Base-by-base conservation (phyloP, 2,329 filamentous ascomycete species). In the Fusarium napiforme region DNA sequence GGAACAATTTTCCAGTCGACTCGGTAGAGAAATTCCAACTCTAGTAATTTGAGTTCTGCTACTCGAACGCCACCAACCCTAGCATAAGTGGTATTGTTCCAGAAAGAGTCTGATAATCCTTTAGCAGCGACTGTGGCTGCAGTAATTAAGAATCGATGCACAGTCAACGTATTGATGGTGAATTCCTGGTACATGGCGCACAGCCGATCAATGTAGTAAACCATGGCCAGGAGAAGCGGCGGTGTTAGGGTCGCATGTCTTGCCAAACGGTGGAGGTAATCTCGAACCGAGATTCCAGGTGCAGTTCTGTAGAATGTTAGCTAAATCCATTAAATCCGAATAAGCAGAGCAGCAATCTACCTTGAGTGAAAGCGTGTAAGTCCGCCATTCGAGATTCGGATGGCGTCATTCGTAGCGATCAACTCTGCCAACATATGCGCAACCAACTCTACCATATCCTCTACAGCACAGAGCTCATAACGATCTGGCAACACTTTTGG, bases 1-100 rank as follows among this genome's bases (percentile, higher is more conserved):
- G 96, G 96, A 7, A 99, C 95, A 75, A 99, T 99, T 78, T 93
- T 93, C 96, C 96, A 99, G 79, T 98, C 94, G 34, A 99, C 93
- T 60, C 94, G 88, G 79, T 95, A 94, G 37, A 99, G 85, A 75
- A 99, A 97, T 78, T 99, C 96, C 36, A 99, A 87, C 81, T 99
- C 96, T 15, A 99, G 85, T 64, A 98, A 86, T 66, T 96, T 97
- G 72, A 99, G 85, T 82, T 99, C 96, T 55, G 93, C 91, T 42
- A 98, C 88, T 74, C 94, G 95, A 56, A 99, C 95, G 71, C 96
- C 96, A 9, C 96, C 96, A 2, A 99, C 95, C 62, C 94, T 89
- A 42, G 96, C 95, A 81, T 99, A 99, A 2, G 96, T 97, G 34
- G 94, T 94, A 83, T 99, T 99, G 71, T 97, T 98, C 95, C 96